Conservation (phyloP, 2,329 filamentous ascomycete species). For the Bisporella sp. region DNA sequence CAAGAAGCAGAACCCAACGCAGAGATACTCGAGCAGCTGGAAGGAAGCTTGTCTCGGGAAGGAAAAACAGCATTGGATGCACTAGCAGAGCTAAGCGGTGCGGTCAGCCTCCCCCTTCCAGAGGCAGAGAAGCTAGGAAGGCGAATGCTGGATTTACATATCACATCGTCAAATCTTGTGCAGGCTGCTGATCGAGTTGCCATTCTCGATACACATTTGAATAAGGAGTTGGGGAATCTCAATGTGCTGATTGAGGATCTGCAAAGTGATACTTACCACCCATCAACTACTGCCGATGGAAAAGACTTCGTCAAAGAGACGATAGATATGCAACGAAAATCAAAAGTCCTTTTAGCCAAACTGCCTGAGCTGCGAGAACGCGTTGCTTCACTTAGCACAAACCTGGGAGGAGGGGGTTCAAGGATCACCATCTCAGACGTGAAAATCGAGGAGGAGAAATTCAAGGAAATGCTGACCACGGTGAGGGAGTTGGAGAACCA, state of each 20-base stretch:
- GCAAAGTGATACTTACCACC: slow-evolving; percentile 40
- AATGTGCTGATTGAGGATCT: slow-evolving; percentile 36
- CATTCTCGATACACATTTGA: slow-evolving; percentile 48
- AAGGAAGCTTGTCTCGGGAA: slow-evolving; percentile 46
- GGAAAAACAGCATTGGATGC: slow-evolving; percentile 50
- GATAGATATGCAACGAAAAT: slow-evolving; percentile 63
- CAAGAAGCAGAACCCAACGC: slow-evolving; percentile 25
- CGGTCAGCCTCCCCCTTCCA: slow-evolving; percentile 35
- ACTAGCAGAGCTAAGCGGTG: slow-evolving; percentile 44
- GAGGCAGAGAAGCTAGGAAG: slow-evolving; percentile 40
- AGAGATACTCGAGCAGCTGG: slow-evolving; percentile 45
- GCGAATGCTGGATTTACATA: slow-evolving; percentile 49
- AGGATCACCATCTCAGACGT: slow-evolving; percentile 50
- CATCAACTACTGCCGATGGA: slow-evolving; percentile 27
- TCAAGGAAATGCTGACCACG: slow-evolving; percentile 47
- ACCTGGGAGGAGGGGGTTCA: slow-evolving; percentile 4
- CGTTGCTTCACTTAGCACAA: slow-evolving; percentile 33
- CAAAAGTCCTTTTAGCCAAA: slow-evolving; percentile 59
- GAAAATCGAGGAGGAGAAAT: slow-evolving; percentile 48
- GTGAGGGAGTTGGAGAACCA: slow-evolving; percentile 56
- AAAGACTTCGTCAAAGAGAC: slow-evolving; percentile 58
- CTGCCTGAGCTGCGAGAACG: slow-evolving; percentile 60
- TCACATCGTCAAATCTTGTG: slow-evolving; percentile 43
- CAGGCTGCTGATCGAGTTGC: slow-evolving; percentile 48
- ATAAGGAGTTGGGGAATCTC: slow-evolving; percentile 39